Conservation (phyloP, 306 rosid genomes). For the Prunus davidiana region DNA sequence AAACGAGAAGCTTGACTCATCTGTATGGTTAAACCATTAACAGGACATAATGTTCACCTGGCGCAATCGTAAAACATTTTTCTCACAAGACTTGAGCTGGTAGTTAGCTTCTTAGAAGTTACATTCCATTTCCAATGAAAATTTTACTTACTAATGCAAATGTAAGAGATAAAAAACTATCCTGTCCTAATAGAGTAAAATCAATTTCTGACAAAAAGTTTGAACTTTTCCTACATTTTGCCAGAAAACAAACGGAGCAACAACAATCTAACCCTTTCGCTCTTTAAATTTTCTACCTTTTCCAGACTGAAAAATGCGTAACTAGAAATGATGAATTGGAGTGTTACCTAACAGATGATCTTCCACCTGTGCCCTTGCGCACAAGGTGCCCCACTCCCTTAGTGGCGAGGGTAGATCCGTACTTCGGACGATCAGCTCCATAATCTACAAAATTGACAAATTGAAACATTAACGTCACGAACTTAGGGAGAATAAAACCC, state of each 20-base stretch:
- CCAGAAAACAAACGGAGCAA: neutral
- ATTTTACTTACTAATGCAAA: neutral
- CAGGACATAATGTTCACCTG: neutral
- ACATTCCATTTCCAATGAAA: neutral
- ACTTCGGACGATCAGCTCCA: conserved; percentile 63
- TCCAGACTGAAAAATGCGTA: neutral
- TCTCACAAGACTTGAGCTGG: neutral
- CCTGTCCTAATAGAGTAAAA: neutral
- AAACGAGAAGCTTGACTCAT: neutral
- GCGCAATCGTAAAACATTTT: neutral
- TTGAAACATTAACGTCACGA: conserved; percentile 2
- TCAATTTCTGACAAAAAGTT: neutral
- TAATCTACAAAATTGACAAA: conserved; percentile 39
- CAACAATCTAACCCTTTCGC: neutral
- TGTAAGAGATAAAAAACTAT: neutral
- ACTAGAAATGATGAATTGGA: neutral
- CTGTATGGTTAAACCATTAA: neutral
- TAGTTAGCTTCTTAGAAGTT: neutral
- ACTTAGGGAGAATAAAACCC: conserved; percentile 5
- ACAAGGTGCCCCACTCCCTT: conserved; percentile 86
- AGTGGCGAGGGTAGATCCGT: conserved; percentile 62
- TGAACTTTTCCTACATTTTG: conserved; percentile 10
- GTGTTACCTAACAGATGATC: conserved; percentile 89
- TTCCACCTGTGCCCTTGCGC: conserved; percentile 98
- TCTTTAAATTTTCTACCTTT: neutral